Evolutionary conservation across 1,139 yeast species (phyloP).

Genomic region (Blastobotrys serpentis): DNA sequence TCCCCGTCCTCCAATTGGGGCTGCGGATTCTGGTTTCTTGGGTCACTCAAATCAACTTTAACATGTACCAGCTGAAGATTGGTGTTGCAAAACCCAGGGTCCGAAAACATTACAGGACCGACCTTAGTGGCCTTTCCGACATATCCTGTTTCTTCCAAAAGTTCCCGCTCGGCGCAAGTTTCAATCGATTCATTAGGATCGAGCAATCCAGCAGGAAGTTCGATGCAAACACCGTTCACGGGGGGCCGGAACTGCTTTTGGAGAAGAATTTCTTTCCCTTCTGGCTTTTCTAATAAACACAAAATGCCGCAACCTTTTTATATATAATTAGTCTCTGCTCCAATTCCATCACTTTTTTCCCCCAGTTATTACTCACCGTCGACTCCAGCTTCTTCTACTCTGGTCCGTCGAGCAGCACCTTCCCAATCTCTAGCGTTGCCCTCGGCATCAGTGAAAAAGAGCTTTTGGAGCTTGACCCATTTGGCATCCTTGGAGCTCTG

Average conservation of each 20-base stretch:
- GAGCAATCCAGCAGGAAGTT: conserved; percentile 91
- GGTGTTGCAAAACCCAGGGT: conserved; percentile 90
- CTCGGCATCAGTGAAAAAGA: conserved; percentile 51
- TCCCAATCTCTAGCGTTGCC: conserved; percentile 71
- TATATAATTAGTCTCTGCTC: not conserved
- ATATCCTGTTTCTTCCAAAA: conserved; percentile 91
- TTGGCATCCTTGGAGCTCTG: conserved; percentile 46
- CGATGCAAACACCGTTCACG: conserved; percentile 80
- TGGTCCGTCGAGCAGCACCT: conserved; percentile 79
- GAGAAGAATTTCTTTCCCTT: conserved; percentile 59
- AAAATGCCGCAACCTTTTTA: conserved; percentile 62
- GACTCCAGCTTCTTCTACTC: conserved; percentile 61
- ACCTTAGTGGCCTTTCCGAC: conserved; percentile 57
- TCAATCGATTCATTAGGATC: conserved; percentile 81
- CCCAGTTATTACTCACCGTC: conserved; percentile 61
- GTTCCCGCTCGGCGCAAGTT: conserved; percentile 80
- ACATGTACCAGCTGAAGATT: conserved; percentile 79
- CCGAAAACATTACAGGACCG: conserved; percentile 68
- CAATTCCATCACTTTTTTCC: not conserved
- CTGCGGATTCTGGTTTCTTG: conserved; percentile 64
- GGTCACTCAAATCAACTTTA: conserved; percentile 65
- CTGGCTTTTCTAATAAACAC: conserved; percentile 58
- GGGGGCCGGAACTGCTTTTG: conserved; percentile 95
- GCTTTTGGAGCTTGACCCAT: conserved; percentile 60
- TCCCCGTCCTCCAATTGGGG: conserved; percentile 84